Evolutionary conservation across 495 filamentous ascomycete species (phyloP).

Genomic region (Aspergillus cavernicola): DNA sequence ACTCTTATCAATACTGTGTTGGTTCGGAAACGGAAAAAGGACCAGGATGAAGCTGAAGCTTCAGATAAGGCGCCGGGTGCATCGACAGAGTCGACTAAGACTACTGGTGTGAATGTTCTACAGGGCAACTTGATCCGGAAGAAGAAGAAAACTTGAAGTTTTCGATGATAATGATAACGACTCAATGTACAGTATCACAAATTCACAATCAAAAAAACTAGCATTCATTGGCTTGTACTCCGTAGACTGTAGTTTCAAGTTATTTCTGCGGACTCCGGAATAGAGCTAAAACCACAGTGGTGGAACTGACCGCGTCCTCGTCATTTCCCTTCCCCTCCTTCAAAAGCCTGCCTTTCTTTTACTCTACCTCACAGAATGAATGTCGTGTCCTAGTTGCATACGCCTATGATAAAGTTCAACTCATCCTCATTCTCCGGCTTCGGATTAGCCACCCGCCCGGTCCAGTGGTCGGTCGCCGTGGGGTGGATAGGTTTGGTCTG

Average conservation of each 20-base stretch:
- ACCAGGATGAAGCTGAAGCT: constrained; percentile 27
- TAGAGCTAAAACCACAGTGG: no score
- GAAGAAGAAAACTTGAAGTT: constrained; percentile 51
- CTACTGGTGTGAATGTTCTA: constrained; percentile 53
- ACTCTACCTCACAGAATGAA: no score
- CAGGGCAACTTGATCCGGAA: constrained; percentile 58
- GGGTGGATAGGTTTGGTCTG: constrained; percentile 56
- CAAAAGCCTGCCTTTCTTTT: background rate
- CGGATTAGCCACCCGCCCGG: constrained; percentile 28
- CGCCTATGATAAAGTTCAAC: constrained; percentile 37
- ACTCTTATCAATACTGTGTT: constrained; percentile 40
- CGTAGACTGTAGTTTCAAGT: no score
- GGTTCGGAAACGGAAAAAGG: constrained; percentile 53
- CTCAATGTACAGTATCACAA: constrained; percentile 1
- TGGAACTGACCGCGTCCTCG: no score
- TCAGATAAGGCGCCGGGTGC: constrained; percentile 17
- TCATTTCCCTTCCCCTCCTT: background rate
- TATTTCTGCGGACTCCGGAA: no score
- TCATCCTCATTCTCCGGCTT: constrained; percentile 22
- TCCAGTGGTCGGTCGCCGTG: constrained; percentile 30
- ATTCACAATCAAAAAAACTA: background rate
- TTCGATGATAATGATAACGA: constrained; percentile 3
- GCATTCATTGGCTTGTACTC: no score
- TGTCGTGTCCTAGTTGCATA: constrained; percentile 20
- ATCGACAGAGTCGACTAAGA: constrained; percentile 18